Evolutionary conservation across 2,329 filamentous ascomycete genomes (phyloP).

Genomic region (Colletotrichum horii): DNA sequence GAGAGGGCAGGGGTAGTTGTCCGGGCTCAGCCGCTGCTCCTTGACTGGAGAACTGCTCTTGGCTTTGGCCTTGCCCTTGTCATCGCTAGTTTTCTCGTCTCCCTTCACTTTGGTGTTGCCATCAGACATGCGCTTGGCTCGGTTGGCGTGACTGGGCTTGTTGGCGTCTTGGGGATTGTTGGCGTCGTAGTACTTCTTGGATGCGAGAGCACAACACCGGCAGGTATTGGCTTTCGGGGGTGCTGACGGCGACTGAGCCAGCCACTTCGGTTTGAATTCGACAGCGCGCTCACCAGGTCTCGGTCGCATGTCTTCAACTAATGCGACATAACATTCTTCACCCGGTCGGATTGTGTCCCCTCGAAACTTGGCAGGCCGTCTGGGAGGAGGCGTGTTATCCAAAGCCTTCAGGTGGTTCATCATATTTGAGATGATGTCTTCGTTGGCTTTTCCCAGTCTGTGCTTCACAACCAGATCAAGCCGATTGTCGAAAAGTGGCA

Average conservation of each 20-base stretch:
- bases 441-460: conserved; percentile 51
- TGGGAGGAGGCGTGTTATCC: background rate
- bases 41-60: background rate
- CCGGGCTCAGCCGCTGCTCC: conserved; percentile 2
- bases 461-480: conserved; percentile 59
- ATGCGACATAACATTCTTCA: conserved; percentile 43
- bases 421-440: conserved; percentile 42
- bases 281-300: conserved; percentile 43
- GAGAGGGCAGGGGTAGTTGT: conserved; percentile 17
- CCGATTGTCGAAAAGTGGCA: conserved; percentile 55
- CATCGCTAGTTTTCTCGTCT: conserved; percentile 11
- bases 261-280: conserved; percentile 88
- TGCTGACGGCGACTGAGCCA: conserved; percentile 76
- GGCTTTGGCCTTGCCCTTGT: conserved; percentile 12
- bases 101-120: background rate
- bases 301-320: conserved; percentile 76
- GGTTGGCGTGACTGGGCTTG: background rate
- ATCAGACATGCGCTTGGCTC: no score
- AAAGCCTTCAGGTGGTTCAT: conserved; percentile 40
- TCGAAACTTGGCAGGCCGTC: conserved; percentile 40
- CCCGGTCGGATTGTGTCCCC: conserved; percentile 26
- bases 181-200: conserved; percentile 38
- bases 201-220: conserved; percentile 72
- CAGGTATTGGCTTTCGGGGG: conserved; percentile 68
- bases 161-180: background rate